Evolutionary conservation across 2,329 filamentous ascomycete genomes (phyloP).

Genomic region (Scytalidium lignicola): DNA sequence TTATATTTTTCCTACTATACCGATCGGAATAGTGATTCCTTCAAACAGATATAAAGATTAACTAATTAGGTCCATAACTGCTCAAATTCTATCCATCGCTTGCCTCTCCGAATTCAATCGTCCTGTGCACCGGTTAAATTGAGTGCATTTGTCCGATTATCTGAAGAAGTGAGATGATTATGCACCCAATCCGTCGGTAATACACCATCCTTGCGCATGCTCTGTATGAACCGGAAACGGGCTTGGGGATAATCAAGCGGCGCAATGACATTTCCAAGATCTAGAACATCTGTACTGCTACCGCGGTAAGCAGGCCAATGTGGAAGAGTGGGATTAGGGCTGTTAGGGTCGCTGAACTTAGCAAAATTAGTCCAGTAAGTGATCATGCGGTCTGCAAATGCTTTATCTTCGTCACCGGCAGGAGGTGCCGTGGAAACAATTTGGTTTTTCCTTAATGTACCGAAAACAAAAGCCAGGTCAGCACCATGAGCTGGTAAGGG

Average conservation of each 20-base stretch:
- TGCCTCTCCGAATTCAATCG: no score
- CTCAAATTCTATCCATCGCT: no score
- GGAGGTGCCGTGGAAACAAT: neutral
- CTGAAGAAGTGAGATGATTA: neutral
- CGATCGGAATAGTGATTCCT: no score
- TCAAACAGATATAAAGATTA: no score
- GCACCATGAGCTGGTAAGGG: neutral
- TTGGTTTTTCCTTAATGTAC: neutral
- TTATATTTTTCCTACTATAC: no score
- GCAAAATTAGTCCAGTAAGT: constrained; percentile 2
- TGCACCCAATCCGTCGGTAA: neutral
- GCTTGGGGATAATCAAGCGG: neutral
- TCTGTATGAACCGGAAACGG: neutral
- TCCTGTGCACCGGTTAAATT: no score
- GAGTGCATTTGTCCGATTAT: neutral
- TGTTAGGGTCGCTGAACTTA: constrained; percentile 1
- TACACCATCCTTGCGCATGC: neutral
- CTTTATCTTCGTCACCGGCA: neutral
- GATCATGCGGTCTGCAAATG: neutral
- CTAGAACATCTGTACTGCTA: neutral
- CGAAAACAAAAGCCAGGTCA: neutral
- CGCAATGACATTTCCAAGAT: neutral
- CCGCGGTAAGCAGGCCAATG: neutral
- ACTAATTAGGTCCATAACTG: no score
- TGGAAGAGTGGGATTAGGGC: neutral